Conservation (phyloP, 495 filamentous ascomycete species). For the Diplogelasinospora grovesii region DNA sequence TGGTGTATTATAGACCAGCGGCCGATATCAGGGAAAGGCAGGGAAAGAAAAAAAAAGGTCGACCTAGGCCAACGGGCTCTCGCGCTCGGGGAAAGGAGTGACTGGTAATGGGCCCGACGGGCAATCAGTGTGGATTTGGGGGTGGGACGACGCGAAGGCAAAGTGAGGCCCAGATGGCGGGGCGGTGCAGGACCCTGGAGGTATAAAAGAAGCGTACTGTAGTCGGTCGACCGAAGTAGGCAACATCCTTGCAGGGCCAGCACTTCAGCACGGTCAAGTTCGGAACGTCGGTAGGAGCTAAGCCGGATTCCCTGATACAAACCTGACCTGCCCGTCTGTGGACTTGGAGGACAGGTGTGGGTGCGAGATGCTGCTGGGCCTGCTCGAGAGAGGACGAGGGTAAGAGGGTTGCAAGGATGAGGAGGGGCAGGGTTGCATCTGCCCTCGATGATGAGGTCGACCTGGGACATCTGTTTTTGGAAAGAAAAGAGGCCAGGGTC, state of each 20-base stretch:
- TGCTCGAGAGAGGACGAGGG: constrained; percentile 34
- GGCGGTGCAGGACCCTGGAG: constrained; percentile 39
- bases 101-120: constrained; percentile 34
- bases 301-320: constrained; percentile 47
- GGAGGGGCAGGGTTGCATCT: constrained; percentile 36
- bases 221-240: constrained; percentile 26
- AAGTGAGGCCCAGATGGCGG: constrained; percentile 31
- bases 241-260: constrained; percentile 30
- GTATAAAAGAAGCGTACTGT: constrained; percentile 41
- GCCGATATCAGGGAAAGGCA: constrained; percentile 35
- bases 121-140: constrained; percentile 28
- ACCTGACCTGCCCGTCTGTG: constrained; percentile 41
- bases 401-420: constrained; percentile 30
- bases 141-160: constrained; percentile 30
- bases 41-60: too few species aligned
- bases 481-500: constrained; percentile 17
- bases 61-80: constrained; percentile 16
- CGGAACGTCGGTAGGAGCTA: constrained; percentile 47
- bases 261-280: constrained; percentile 39
- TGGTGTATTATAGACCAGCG: constrained; percentile 46
- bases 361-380: constrained; percentile 41
- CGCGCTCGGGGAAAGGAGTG: constrained; percentile 35
- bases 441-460: constrained; percentile 33
- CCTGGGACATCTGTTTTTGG: constrained; percentile 12
- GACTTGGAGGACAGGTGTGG: constrained; percentile 36